Evolutionary conservation across 2,329 filamentous ascomycete genomes (phyloP).

Genomic region (Albophoma yamanashiensis): DNA sequence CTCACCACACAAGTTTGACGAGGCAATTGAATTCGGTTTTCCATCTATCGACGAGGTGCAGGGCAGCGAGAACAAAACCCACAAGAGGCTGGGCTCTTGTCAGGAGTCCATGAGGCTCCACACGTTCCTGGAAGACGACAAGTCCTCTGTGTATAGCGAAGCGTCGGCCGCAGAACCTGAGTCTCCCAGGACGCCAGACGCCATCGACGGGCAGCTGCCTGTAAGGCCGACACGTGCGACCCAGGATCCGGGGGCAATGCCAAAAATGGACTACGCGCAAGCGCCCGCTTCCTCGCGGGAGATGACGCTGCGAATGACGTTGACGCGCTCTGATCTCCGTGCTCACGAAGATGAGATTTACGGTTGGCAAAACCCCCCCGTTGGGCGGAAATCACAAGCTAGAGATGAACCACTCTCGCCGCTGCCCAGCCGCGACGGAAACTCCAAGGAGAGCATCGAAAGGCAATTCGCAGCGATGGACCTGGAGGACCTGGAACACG

Average conservation of each 20-base stretch:
- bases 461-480: slow-evolving; percentile 43
- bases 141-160: slow-evolving; percentile 42
- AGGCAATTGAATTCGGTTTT: slow-evolving; percentile 89
- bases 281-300: slow-evolving; percentile 55
- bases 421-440: slow-evolving; percentile 18
- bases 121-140: slow-evolving; percentile 49
- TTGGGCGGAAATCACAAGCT: slow-evolving; percentile 31
- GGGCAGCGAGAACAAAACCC: slow-evolving; percentile 16
- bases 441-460: slow-evolving; percentile 43
- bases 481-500: slow-evolving; percentile 28
- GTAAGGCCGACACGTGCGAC: slow-evolving; percentile 14
- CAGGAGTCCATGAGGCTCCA: slow-evolving; percentile 31
- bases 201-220: slow-evolving; percentile 27
- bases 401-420: slow-evolving; percentile 23
- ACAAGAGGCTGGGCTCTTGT: slow-evolving; percentile 12
- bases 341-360: slow-evolving; percentile 64
- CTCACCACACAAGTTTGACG: slow-evolving; percentile 90
- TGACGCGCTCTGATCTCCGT: slow-evolving; percentile 80
- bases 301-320: slow-evolving; percentile 94
- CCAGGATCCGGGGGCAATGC: slow-evolving; percentile 14
- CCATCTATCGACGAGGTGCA: slow-evolving; percentile 47
- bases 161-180: slow-evolving; percentile 46
- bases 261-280: slow-evolving; percentile 34
- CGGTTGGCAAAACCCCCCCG: slow-evolving; percentile 44
- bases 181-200: slow-evolving; percentile 46